Percentiles rank a stretch among this genome's conserved stretches.
phyloP scores from a whole-genome alignment of 257 asterid genomes.

The Handroanthus guayacan region DNA sequence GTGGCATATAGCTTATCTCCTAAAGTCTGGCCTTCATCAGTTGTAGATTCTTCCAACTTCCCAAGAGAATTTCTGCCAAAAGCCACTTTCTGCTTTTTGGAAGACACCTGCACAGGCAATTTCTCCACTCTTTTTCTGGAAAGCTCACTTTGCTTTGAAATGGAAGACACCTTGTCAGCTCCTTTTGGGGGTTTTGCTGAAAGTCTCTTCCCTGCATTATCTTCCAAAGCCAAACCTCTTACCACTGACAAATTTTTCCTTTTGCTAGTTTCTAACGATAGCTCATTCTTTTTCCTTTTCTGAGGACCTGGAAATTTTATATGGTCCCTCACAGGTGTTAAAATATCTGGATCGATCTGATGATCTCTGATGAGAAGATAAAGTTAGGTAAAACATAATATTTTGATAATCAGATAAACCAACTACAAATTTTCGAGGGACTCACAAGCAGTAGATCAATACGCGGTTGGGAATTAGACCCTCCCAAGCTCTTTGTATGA shows the following conservation, averaged over 20 bases:
- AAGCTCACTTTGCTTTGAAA: conserved; percentile 41
- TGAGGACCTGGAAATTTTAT: conserved; percentile 70
- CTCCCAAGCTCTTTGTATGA: conserved; percentile 85
- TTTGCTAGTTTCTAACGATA: conserved; percentile 35
- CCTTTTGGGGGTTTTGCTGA: conserved; percentile 43
- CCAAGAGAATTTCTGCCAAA: conserved; percentile 40
- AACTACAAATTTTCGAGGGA: conserved; percentile 16
- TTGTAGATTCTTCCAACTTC: conserved; percentile 40
- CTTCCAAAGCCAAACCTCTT: conserved; percentile 39
- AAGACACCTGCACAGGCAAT: conserved; percentile 34
- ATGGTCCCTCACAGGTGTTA: conserved; percentile 77
- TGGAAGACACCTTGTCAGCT: conserved; percentile 46
- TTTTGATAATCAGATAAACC: conserved; percentile 8
- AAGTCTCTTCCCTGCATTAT: conserved; percentile 40
- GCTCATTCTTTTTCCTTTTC: conserved; percentile 37
- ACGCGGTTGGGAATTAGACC: conserved; percentile 71
- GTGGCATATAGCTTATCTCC: conserved; percentile 51
- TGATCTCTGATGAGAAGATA: conserved; percentile 63
- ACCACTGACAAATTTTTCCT: conserved; percentile 36
- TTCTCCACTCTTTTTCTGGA: conserved; percentile 51
- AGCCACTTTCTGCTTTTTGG: conserved; percentile 48
- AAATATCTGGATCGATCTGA: conserved; percentile 51
- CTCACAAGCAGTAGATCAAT: conserved; percentile 91
- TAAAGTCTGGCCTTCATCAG: conserved; percentile 43
- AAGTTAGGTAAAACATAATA: conserved; percentile 22